Percentiles rank a stretch among this genome's conserved stretches.
These are phyloP conservation scores for Anisodus tanguticus DNA, from an alignment of 257 asterid genomes.

Conservation along the genomic window DNA sequence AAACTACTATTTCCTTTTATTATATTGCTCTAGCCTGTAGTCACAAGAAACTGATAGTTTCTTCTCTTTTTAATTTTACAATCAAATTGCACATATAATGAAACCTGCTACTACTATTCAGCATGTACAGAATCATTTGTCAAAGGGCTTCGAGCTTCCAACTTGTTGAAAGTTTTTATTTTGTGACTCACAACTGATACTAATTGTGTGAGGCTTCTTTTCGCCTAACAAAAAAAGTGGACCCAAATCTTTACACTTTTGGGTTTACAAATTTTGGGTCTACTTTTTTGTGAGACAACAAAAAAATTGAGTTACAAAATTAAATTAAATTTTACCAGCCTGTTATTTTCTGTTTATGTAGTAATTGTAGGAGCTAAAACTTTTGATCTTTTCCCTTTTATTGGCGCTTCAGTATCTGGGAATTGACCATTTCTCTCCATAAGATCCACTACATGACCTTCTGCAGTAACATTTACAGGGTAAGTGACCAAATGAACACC, in stretches of 20 bases:
- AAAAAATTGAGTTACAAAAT: too few relatives aligned
- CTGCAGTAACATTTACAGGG: conserved; percentile 59
- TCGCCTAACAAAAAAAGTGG: too few relatives aligned
- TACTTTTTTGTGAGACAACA: too few relatives aligned
- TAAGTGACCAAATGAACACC: conserved; percentile 76
- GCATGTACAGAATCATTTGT: background rate
- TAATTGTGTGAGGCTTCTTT: too few relatives aligned
- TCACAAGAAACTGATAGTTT: conserved; percentile 11
- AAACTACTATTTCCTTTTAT: background rate
- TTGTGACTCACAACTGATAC: too few relatives aligned
- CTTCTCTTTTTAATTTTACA: background rate
- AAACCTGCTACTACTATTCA: background rate
- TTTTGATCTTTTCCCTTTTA: conserved; percentile 72
- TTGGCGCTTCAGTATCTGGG: conserved; percentile 67
- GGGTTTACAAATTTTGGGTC: too few relatives aligned
- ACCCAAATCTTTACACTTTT: too few relatives aligned
- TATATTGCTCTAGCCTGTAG: background rate
- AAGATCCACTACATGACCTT: conserved; percentile 65
- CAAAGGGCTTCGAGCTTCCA: background rate
- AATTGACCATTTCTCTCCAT: conserved; percentile 47
- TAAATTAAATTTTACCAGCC: too few relatives aligned
- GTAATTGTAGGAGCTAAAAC: conserved; percentile 68
- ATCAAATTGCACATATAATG: background rate
- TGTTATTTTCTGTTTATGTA: conserved; percentile 43
- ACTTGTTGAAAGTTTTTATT: background rate